Evolutionary conservation across 805 yeast genomes (phyloP), one percentile per base, ranked within the genome.

Genomic region (Candida suzukii): DNA sequence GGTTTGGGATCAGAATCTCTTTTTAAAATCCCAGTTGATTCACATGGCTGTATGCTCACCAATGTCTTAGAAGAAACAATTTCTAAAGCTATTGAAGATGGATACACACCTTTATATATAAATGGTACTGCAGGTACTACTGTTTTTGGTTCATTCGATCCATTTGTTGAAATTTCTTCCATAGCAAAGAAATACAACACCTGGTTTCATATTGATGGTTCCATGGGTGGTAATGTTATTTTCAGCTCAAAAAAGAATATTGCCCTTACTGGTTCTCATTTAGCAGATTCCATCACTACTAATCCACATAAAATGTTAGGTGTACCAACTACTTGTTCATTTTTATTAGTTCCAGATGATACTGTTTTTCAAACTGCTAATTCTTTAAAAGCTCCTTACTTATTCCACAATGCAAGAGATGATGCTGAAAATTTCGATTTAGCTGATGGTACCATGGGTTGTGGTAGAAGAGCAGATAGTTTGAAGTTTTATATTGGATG

Each of bases 371-470:
- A 79, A 49, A 70, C 71, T 37, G 81, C 95, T 13, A 85, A 84
- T 66, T 81, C 95, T 2, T 64, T 87, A 39, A 66, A 71, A 26
- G 95, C 95, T 0, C 93, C 93, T 4, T 87, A 86, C 56, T 63
- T 86, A 34, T 86, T 85, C 71, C 95, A 86, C 54, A 68, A 69
- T 42, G 58, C 63, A n/a, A 57, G 60, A 12, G 72, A 64, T 32
- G 74, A 67, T 4, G 83, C 74, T 21, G 74, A 70, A 40, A 67
- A 72, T 58, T 83, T 67, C 53, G 95, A 86, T 50, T 71, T 86
- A 42, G 95, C 91, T 1, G 91, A 84, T 57, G 95, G 93, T 13
- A 87, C 95, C 2, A 80, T 87, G 90, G 95, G 95, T 9, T 86
- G 95, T 57, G 95, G 95, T 13, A 74, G 95, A 50, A 71, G 95